These are phyloP conservation scores for Nicotiana obtusifolia DNA, from an alignment of 257 asterid genomes.

Conservation along the genomic window DNA sequence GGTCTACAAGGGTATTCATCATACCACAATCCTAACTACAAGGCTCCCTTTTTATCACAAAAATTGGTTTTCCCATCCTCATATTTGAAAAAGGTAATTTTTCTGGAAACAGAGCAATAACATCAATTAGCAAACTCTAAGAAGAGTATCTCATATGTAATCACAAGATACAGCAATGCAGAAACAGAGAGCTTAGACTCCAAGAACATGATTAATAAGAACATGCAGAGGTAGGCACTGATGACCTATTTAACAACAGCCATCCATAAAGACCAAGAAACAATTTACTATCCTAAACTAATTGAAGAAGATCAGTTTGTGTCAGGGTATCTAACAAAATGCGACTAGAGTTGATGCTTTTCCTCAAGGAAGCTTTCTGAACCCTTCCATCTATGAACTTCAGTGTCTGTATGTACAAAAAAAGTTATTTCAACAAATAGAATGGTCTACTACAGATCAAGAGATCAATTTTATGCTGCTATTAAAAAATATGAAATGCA, in stretches of 20 bases:
- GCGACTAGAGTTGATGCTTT: not conserved
- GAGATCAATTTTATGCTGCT: not conserved
- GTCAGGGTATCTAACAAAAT: not conserved
- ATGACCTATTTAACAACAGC: not conserved
- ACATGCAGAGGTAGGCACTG: not conserved
- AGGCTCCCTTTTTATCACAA: not conserved
- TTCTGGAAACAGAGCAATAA: not conserved
- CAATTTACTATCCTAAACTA: not conserved
- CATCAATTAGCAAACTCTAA: not conserved
- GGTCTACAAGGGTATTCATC: not conserved
- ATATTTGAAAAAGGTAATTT: too few relatives aligned
- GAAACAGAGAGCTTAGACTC: not conserved
- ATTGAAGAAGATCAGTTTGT: not conserved
- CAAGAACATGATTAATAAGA: not conserved
- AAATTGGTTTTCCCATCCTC: not conserved
- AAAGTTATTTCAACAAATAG: not conserved
- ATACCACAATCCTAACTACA: not conserved
- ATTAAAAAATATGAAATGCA: not conserved
- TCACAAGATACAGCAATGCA: not conserved
- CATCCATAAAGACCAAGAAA: not conserved
- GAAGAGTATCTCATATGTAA: not conserved
- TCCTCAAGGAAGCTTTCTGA: not conserved
- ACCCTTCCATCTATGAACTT: slow-evolving; percentile 6
- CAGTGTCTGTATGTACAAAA: not conserved
- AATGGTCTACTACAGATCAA: not conserved